Base-by-base conservation (phyloP, 78 protist species). In the Ministeria vibrans region DNA sequence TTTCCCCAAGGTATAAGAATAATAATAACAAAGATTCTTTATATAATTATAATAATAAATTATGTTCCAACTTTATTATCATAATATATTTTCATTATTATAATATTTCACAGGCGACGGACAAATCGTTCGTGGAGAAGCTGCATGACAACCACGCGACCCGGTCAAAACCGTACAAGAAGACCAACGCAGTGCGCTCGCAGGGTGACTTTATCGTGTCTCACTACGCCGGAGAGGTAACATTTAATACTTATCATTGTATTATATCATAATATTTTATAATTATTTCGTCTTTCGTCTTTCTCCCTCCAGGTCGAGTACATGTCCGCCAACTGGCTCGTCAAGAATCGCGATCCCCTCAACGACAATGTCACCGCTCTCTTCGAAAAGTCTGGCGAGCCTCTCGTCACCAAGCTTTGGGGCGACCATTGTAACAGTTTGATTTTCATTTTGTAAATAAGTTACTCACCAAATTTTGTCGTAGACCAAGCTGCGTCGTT, bases 191-290 rank as follows among this genome's bases (percentile, higher is more conserved):
- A 46, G 77, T 73, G 38, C 75, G 22, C 27, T 66, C 53, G n/a
- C 39, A 46, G 53, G 2, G 18, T 0, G 79, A 49, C 73, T 84
- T 84, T 38, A 22, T 15, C 0, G 61, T 88, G 15, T 77, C 63
- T 20, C 95, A 92, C 87, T 92, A 92, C 80, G 95, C 95, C 42
- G 92, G 95, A 64, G 84, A 78, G 51, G n/a, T n/a, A n/a, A n/a
- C n/a, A n/a, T n/a, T 20, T 66, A n/a, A n/a, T n/a, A n/a, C n/a
- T n/a, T n/a, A n/a, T n/a, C n/a, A n/a, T n/a, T n/a, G n/a, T n/a
- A n/a, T n/a, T n/a, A n/a, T n/a, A n/a, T n/a, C n/a, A n/a, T n/a
- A n/a, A n/a, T n/a, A n/a, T n/a, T n/a, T n/a, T n/a, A n/a, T n/a
- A n/a, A n/a, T n/a, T n/a, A n/a, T n/a, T n/a, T n/a, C 25, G 84